Conservation (phyloP, 2,329 filamentous ascomycete genomes). For the Coniochaeta hoffmannii region DNA sequence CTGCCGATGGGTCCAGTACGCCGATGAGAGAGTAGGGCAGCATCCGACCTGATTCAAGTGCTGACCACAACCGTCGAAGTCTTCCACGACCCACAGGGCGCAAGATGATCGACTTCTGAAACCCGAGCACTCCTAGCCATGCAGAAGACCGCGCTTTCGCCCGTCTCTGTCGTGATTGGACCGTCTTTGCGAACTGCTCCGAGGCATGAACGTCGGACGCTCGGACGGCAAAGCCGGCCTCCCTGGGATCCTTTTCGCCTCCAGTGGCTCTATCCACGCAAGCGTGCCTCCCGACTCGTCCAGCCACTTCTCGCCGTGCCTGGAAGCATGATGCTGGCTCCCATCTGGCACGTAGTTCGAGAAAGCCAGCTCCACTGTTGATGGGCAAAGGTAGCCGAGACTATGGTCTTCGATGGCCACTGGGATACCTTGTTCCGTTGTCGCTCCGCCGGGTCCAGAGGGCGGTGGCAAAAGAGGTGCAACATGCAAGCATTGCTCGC, state of each 20-base stretch:
- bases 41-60: background rate
- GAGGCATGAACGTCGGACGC: conserved; percentile 6
- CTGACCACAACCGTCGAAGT: background rate
- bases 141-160: background rate
- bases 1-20: background rate
- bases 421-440: background rate
- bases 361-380: background rate
- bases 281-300: background rate
- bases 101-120: conserved; percentile 6
- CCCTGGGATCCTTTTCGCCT: background rate
- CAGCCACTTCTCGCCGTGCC: background rate
- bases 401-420: background rate
- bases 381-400: background rate
- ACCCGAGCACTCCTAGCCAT: background rate
- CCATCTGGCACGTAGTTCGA: background rate
- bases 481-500: background rate
- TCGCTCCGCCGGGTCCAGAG: background rate
- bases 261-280: background rate
- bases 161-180: conserved; percentile 1
- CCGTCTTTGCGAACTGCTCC: conserved; percentile 2
- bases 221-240: background rate
- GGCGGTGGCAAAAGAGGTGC: background rate
- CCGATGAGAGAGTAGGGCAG: no score
- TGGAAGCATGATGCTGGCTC: background rate
- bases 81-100: background rate